Conservation (phyloP, 768 basidiomycete species). For the Gautieria morchelliformis region DNA sequence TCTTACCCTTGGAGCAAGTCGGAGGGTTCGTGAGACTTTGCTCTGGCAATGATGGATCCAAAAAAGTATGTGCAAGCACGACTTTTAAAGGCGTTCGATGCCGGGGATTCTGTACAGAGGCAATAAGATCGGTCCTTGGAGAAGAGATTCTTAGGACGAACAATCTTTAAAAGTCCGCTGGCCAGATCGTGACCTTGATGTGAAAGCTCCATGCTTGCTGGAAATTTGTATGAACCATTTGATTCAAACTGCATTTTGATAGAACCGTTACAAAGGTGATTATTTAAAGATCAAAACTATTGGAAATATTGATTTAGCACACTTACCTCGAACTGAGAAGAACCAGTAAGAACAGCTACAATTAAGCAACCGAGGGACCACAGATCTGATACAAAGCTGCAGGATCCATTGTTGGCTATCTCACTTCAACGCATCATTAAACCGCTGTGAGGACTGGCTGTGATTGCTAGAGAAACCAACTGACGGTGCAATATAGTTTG, state of each 20-base stretch:
- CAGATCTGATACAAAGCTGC: conserved; percentile 31
- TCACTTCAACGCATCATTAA: conserved; percentile 25
- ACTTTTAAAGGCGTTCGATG: conserved; percentile 19
- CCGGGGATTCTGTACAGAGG: conserved; percentile 16
- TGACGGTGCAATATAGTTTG: conserved; percentile 34
- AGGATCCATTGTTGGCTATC: conserved; percentile 22
- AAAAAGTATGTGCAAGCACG: conserved; percentile 24
- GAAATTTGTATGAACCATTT: conserved; percentile 9
- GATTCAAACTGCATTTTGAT: background rate
- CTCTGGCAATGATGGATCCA: conserved; percentile 15
- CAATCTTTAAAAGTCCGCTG: conserved; percentile 13
- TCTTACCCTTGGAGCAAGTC: background rate
- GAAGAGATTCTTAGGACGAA: conserved; percentile 7
- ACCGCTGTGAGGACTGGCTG: background rate
- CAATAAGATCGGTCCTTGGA: conserved; percentile 6
- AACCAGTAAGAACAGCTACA: conserved; percentile 27
- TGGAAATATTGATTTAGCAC: background rate
- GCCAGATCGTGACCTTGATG: conserved; percentile 15
- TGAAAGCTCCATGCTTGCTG: conserved; percentile 20
- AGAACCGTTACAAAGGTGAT: background rate
- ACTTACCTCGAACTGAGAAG: conserved; percentile 26
- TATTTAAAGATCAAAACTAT: background rate
- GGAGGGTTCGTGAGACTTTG: background rate
- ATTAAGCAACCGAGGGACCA: conserved; percentile 41
- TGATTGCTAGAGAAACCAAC: conserved; percentile 7